Evolutionary conservation across 176 grass and related monocot species (phyloP), one percentile per base, ranked within the genome.

Genomic region (Thinopyrum elongatum): DNA sequence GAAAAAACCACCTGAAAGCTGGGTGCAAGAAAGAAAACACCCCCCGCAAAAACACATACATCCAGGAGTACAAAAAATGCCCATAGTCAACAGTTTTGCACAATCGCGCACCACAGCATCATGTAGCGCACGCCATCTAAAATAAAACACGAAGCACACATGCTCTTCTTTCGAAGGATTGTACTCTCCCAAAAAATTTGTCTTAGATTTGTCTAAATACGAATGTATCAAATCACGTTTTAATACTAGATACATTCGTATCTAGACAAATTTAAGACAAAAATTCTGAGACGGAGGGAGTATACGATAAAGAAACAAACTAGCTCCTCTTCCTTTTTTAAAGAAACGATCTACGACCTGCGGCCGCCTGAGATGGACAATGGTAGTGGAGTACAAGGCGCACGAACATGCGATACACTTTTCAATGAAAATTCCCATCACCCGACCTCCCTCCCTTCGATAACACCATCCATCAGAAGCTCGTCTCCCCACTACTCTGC

Each of bases 361-460:
- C 13, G 59, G 53, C 8, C 19, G 49, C 6, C 5, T 53, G 49
- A 0, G 49, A 53, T 19, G 49, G 17, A 53, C 49, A 58, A 1
- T 36, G 25, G 1, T 27, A 13, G 1, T 16, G 17, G 29, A 16
- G 49, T 53, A 53, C 49, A 19, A 87, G 47, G 17, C 89, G 77
- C 85, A 90, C 84, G 84, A 90, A 87, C 84, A 87, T 87, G 89
- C 58, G 67, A 64, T 47, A 8, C 80, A 26, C 76, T 90, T 87
- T 59, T 87, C 85, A 61, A 84, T 90, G 80, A 80, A 87, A 90
- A 87, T 90, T 47, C 85, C 68, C 85, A 68, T 90, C 75, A 57
- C 4, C 73, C 14, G 30, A 0, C 19, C 55, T 22, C 46, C 41
- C 51, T 55, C 60, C 38, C 75, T 36, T 27, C 25, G 65, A 31